These are phyloP conservation scores for Ustilago curta DNA, from an alignment of 1,284 basidiomycete species.

Conservation along the genomic window DNA sequence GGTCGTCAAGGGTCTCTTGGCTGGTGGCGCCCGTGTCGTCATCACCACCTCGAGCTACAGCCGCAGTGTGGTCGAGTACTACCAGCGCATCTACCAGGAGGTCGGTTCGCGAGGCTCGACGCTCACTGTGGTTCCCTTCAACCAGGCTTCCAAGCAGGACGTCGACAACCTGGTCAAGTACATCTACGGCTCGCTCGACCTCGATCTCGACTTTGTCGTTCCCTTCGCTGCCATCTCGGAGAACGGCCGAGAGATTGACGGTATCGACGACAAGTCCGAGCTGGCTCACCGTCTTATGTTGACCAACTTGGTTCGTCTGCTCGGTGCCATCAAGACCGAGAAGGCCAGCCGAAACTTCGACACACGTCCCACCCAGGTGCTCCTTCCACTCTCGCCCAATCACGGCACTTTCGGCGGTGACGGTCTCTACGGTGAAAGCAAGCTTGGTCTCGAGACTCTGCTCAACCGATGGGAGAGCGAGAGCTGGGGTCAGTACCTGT, in stretches of 20 bases:
- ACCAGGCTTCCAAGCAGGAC: constrained; percentile 97
- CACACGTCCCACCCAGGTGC: constrained; percentile 96
- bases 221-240: constrained; percentile 98
- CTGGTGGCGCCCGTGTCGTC: constrained; percentile 94
- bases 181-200: constrained; percentile 91
- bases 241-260: constrained; percentile 97
- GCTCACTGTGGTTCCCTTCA: constrained; percentile 97
- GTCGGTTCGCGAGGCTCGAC: constrained; percentile 93
- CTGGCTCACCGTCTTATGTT: constrained; percentile 88
- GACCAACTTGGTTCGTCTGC: constrained; percentile 88
- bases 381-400: constrained; percentile 95
- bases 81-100: constrained; percentile 96
- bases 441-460: constrained; percentile 96
- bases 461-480: constrained; percentile 99
- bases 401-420: constrained; percentile 98
- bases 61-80: constrained; percentile 89
- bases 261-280: constrained; percentile 95
- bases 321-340: constrained; percentile 96
- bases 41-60: constrained; percentile 81
- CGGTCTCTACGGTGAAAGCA: constrained; percentile 97
- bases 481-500: constrained; percentile 95
- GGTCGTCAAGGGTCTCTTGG: constrained; percentile 93
- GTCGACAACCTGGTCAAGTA: constrained; percentile 93
- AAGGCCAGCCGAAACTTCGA: constrained; percentile 96
- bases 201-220: constrained; percentile 97